Evolutionary conservation across 306 rosid genomes (phyloP).

Genomic region (Urtica urens): DNA sequence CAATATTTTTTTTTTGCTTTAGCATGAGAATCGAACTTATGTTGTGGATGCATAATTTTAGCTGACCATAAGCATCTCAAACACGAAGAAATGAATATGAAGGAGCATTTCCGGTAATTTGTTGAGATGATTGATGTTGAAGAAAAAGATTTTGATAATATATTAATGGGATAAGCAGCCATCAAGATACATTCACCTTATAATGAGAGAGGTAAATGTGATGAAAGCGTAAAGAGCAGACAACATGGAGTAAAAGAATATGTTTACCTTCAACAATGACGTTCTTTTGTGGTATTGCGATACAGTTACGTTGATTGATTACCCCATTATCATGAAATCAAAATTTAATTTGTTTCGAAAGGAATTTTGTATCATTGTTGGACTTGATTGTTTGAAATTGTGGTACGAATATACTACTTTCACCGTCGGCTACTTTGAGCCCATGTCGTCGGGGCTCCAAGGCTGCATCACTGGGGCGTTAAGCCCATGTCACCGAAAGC

Average conservation of each 20-base stretch:
- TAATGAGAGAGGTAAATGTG: background rate
- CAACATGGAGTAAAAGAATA: constrained; percentile 3
- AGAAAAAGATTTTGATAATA: background rate
- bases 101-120: background rate
- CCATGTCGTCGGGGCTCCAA: too few species aligned
- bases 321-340: background rate
- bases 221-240: background rate
- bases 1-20: background rate
- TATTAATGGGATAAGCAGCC: background rate
- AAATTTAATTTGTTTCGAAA: background rate
- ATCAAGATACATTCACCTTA: background rate
- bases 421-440: too few species aligned
- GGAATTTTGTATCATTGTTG: background rate
- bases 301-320: background rate
- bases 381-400: background rate
- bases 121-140: constrained; percentile 1
- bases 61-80: constrained; percentile 1
- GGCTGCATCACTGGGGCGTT: too few species aligned
- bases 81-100: constrained; percentile 3
- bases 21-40: background rate
- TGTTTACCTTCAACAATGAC: background rate
- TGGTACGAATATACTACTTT: background rate
- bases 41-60: background rate
- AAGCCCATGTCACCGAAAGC: too few species aligned
- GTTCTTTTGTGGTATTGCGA: constrained; percentile 2